Percentiles rank a stretch among this genome's conserved stretches.
phyloP scores from a whole-genome alignment of 371 early-diverging fungal species.

The Blakeslea trispora region DNA sequence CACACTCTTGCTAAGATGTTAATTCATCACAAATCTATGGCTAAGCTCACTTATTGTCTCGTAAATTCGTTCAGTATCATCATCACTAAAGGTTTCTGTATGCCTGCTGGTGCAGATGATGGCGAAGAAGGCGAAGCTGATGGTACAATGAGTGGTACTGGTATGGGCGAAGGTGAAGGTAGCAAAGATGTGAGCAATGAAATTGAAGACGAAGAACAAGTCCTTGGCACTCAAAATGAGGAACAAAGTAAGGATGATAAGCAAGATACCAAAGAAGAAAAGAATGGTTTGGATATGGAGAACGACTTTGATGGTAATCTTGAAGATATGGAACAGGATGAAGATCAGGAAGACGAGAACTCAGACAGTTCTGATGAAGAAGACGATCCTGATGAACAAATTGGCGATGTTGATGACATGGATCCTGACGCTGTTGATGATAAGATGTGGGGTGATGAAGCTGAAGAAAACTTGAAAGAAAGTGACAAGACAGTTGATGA shows the following conservation, averaged over 20 bases:
- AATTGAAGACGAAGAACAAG: slow-evolving; percentile 96
- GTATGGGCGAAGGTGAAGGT: slow-evolving; percentile 95
- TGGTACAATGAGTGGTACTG: slow-evolving; percentile 78
- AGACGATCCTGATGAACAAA: slow-evolving; percentile 84
- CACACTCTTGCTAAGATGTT: slow-evolving; percentile 63
- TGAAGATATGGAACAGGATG: slow-evolving; percentile 84
- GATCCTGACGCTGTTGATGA: slow-evolving; percentile 93
- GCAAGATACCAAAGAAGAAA: slow-evolving; percentile 75
- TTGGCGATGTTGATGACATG: slow-evolving; percentile 88
- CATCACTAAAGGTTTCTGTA: slow-evolving; percentile 84
- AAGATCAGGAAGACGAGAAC: slow-evolving; percentile 57
- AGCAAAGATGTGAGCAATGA: slow-evolving; percentile 94
- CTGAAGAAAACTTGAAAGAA: slow-evolving; percentile 71
- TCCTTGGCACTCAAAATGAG: slow-evolving; percentile 85
- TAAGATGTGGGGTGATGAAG: slow-evolving; percentile 94
- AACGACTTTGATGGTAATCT: slow-evolving; percentile 93
- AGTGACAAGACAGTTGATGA: slow-evolving; percentile 64
- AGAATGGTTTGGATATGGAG: slow-evolving; percentile 96
- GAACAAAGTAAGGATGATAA: slow-evolving; percentile 61
- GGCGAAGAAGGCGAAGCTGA: slow-evolving; percentile 65
- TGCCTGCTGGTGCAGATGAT: slow-evolving; percentile 71
- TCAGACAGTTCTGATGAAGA: slow-evolving; percentile 58
- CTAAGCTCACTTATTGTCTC: slow-evolving; percentile 68
- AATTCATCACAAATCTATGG: slow-evolving; percentile 69
- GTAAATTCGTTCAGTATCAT: slow-evolving; percentile 73